Evolutionary conservation across 1,139 yeast species (phyloP).

Genomic region (Protomyces lactucae-debilis): DNA sequence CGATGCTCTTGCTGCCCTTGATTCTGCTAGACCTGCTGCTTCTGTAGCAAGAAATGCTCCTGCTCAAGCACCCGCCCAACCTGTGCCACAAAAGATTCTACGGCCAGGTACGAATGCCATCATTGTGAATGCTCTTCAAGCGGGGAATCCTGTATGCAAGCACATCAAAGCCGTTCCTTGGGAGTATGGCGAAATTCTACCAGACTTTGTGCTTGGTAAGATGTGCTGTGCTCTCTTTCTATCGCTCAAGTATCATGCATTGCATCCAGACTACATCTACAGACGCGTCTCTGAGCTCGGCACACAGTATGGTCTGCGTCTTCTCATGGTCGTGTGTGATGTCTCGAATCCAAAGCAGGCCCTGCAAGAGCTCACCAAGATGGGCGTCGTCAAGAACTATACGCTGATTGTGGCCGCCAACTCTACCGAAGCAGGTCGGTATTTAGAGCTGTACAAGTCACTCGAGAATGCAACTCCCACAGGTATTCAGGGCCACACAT

Average conservation of each 20-base stretch:
- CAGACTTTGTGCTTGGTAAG: slow-evolving; percentile 63
- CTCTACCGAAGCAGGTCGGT: slow-evolving; percentile 79
- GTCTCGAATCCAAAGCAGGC: slow-evolving; percentile 68
- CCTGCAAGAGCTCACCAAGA: slow-evolving; percentile 61
- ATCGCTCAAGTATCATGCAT: slow-evolving; percentile 67
- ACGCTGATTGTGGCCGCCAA: slow-evolving; percentile 75
- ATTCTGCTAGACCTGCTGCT: not conserved
- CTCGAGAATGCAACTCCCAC: slow-evolving; percentile 39
- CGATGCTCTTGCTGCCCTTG: slow-evolving; percentile 18
- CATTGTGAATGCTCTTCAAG: slow-evolving; percentile 50
- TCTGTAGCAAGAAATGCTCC: not conserved
- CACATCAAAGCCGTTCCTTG: slow-evolving; percentile 49
- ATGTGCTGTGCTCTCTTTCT: slow-evolving; percentile 66
- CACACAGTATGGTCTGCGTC: slow-evolving; percentile 49
- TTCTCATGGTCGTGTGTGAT: slow-evolving; percentile 71
- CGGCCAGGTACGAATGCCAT: slow-evolving; percentile 37
- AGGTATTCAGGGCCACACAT: slow-evolving; percentile 46
- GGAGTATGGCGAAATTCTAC: slow-evolving; percentile 47
- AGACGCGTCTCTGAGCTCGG: slow-evolving; percentile 59
- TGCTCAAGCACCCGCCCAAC: slow-evolving; percentile 15
- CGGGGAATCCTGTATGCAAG: slow-evolving; percentile 56
- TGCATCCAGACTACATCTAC: slow-evolving; percentile 82
- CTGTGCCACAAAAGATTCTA: slow-evolving; percentile 20
- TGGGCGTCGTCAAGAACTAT: slow-evolving; percentile 65
- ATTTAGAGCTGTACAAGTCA: slow-evolving; percentile 45